Percentiles rank a stretch among this genome's conserved stretches.
These are phyloP conservation scores for Curvularia spicifera DNA, from an alignment of 2,329 filamentous ascomycete species.

Conservation along the genomic window DNA sequence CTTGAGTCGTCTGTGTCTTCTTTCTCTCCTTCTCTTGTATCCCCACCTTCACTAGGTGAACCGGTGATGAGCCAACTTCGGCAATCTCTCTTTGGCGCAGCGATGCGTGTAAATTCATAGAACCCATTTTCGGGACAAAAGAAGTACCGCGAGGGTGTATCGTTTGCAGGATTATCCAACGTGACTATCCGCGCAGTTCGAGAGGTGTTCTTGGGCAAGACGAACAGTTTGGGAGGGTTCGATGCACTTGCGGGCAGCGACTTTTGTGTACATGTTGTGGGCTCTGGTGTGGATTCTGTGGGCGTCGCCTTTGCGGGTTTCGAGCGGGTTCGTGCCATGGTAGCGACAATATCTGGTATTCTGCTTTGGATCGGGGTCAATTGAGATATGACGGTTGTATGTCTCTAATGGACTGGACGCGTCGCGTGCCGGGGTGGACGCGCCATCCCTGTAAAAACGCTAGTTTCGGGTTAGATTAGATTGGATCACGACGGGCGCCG, in stretches of 20 bases:
- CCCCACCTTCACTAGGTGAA: conserved; percentile 11
- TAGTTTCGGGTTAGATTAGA: conserved; percentile 36
- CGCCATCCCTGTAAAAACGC: conserved; percentile 34
- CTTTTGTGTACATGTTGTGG: conserved; percentile 27
- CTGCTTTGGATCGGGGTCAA: background rate
- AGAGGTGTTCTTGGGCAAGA: conserved; percentile 62
- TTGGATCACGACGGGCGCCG: conserved; percentile 9
- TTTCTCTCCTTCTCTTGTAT: conserved; percentile 4
- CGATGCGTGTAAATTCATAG: conserved; percentile 66
- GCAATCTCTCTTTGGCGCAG: conserved; percentile 57
- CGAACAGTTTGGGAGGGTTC: conserved; percentile 61
- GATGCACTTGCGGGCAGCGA: conserved; percentile 46
- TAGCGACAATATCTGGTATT: background rate
- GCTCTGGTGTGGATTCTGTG: conserved; percentile 33
- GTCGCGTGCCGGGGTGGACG: conserved; percentile 24
- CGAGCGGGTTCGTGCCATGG: conserved; percentile 48
- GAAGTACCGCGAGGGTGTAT: conserved; percentile 59
- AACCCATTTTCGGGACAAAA: conserved; percentile 65
- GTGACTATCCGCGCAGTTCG: conserved; percentile 62
- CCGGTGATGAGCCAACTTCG: conserved; percentile 62
- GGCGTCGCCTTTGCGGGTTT: conserved; percentile 32
- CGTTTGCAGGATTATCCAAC: conserved; percentile 61
- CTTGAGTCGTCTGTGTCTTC: conserved; percentile 11
- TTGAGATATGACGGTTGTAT: background rate
- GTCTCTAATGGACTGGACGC: conserved; percentile 3